Conservation (phyloP, 345 rosid species). For the Eucalyptus dawsonii region DNA sequence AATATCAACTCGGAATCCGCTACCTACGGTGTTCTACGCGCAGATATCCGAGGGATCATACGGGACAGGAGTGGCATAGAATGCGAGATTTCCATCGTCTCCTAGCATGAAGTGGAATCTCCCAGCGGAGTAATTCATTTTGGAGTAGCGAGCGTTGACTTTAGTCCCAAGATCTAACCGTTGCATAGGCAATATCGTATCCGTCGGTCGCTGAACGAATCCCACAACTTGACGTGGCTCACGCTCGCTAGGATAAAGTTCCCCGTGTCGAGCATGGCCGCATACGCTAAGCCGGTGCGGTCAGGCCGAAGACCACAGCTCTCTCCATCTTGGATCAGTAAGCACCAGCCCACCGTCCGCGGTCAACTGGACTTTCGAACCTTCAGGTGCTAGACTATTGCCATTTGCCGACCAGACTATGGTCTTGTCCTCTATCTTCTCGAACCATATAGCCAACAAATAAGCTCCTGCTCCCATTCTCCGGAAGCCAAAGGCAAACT, state of each 20-base stretch:
- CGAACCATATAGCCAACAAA: too few relatives aligned
- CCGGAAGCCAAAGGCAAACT: too few relatives aligned
- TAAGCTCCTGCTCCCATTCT: too few relatives aligned
- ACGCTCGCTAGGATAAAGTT: not conserved
- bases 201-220: not conserved
- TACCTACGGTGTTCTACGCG: too few relatives aligned
- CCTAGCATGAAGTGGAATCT: not conserved
- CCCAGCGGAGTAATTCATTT: not conserved
- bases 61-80: not conserved
- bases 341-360: not conserved
- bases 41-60: too few relatives aligned
- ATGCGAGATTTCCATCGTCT: not conserved
- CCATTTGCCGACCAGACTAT: too few relatives aligned
- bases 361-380: not conserved
- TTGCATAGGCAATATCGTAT: not conserved
- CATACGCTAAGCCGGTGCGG: not conserved
- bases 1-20: conserved; percentile 3
- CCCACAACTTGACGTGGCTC: not conserved
- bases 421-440: too few relatives aligned
- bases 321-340: not conserved
- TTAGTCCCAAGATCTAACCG: not conserved
- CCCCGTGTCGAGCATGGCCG: not conserved
- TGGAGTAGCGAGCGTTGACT: not conserved
- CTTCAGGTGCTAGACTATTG: not conserved
- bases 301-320: not conserved